Evolutionary conservation across 495 filamentous ascomycete species (phyloP).

Genomic region (Xylaria venustula): DNA sequence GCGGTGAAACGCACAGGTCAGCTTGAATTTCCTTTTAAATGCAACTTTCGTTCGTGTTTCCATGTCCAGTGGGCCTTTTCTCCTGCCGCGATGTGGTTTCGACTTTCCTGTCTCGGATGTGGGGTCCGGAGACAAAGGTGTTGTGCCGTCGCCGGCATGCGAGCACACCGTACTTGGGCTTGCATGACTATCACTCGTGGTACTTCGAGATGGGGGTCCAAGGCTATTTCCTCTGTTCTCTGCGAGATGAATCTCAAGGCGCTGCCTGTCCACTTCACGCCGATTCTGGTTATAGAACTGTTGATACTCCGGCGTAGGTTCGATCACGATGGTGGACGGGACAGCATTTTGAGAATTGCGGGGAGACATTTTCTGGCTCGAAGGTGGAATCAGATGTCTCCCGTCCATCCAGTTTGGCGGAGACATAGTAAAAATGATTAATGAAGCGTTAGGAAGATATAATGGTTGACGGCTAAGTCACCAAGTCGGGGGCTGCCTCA

Average conservation of each 20-base stretch:
- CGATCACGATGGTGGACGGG: constrained; percentile 20
- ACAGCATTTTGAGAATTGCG: constrained; percentile 13
- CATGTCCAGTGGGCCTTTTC: constrained; percentile 22
- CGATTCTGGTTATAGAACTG: constrained; percentile 34
- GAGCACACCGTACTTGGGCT: constrained; percentile 22
- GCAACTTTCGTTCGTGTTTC: constrained; percentile 23
- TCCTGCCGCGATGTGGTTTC: constrained; percentile 25
- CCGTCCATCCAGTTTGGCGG: not conserved
- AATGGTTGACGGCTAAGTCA: too few relatives aligned
- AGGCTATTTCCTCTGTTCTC: constrained; percentile 21
- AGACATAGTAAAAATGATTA: not conserved
- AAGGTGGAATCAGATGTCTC: not conserved
- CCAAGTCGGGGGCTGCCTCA: not conserved
- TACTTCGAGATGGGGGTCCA: constrained; percentile 15
- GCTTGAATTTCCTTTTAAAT: constrained; percentile 28
- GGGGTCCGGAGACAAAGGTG: constrained; percentile 9
- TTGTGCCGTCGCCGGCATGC: constrained; percentile 16
- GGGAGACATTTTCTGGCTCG: not conserved
- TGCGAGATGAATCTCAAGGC: constrained; percentile 20
- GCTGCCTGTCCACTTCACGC: constrained; percentile 19
- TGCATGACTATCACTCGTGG: constrained; percentile 3
- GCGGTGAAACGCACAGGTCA: constrained; percentile 24
- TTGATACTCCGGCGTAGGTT: constrained; percentile 33
- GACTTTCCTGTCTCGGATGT: constrained; percentile 8
- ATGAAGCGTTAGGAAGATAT: not conserved